Evolutionary conservation across 768 basidiomycete species (phyloP).

Genomic region (Udeniomyces megalosporus): DNA sequence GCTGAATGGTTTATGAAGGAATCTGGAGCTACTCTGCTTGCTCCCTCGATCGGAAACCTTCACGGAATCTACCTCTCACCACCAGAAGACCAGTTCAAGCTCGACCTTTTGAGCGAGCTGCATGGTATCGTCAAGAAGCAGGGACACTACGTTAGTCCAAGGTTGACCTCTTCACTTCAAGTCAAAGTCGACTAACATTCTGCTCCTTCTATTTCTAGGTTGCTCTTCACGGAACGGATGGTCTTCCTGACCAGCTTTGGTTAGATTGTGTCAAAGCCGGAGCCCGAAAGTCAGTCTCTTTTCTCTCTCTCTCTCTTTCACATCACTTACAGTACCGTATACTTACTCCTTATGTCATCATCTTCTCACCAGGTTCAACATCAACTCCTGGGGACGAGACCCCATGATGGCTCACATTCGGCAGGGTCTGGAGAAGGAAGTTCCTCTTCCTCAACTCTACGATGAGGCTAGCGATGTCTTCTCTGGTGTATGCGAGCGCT

Average conservation of each 20-base stretch:
- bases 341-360: too few species aligned
- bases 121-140: neutral
- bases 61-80: conserved; percentile 30
- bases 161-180: neutral
- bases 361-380: conserved; percentile 17
- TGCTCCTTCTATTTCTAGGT: neutral
- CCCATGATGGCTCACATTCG: conserved; percentile 5
- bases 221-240: conserved; percentile 29
- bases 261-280: conserved; percentile 25
- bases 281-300: too few species aligned
- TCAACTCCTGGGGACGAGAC: conserved; percentile 15
- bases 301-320: too few species aligned
- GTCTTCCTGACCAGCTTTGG: conserved; percentile 27
- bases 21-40: conserved; percentile 29
- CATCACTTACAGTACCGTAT: too few species aligned
- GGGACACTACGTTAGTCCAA: conserved; percentile 8
- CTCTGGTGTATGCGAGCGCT: conserved; percentile 23
- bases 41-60: conserved; percentile 29
- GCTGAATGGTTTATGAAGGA: conserved; percentile 29
- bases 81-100: conserved; percentile 26
- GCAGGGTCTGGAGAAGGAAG: neutral
- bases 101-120: conserved; percentile 17
- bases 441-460: conserved; percentile 24
- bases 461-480: conserved; percentile 26
- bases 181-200: neutral